Evolutionary conservation across 2,329 filamentous ascomycete genomes (phyloP).

Genomic region (Apiospora koreana): DNA sequence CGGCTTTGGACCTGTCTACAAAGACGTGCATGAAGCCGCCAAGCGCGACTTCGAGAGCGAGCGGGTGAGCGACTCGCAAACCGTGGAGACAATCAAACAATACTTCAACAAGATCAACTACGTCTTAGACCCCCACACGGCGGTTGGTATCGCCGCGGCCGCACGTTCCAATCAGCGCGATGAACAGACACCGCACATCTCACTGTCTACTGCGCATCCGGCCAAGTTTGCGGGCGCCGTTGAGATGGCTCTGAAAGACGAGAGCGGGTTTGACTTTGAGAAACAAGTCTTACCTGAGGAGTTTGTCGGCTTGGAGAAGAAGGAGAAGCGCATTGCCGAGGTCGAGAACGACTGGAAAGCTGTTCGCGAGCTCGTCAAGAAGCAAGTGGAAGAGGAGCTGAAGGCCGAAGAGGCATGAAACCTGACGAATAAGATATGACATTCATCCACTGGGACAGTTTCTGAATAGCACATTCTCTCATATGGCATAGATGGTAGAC

Average conservation of each 20-base stretch:
- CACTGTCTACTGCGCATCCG: constrained; percentile 90
- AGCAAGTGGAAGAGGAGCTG: constrained; percentile 70
- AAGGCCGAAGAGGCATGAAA: constrained; percentile 31
- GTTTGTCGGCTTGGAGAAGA: constrained; percentile 76
- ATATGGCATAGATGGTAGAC: background rate
- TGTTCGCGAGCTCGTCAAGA: constrained; percentile 74
- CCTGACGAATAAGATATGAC: background rate
- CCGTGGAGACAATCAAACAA: constrained; percentile 63
- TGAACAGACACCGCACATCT: constrained; percentile 67
- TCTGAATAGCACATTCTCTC: background rate
- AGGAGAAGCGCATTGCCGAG: constrained; percentile 71
- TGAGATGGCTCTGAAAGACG: constrained; percentile 70
- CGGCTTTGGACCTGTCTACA: constrained; percentile 77
- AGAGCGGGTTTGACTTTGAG: constrained; percentile 74
- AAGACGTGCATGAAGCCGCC: constrained; percentile 70
- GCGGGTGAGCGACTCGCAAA: constrained; percentile 66
- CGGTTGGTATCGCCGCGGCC: constrained; percentile 81
- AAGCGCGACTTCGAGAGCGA: constrained; percentile 81
- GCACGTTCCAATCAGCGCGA: constrained; percentile 64
- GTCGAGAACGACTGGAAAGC: constrained; percentile 73
- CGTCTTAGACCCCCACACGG: constrained; percentile 89
- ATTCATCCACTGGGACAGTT: background rate
- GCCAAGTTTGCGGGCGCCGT: constrained; percentile 93
- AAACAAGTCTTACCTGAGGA: constrained; percentile 76
- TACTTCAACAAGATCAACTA: constrained; percentile 60